Evolutionary conservation across 2,329 filamentous ascomycete species (phyloP).

Genomic region (Dactylellina cionopaga): DNA sequence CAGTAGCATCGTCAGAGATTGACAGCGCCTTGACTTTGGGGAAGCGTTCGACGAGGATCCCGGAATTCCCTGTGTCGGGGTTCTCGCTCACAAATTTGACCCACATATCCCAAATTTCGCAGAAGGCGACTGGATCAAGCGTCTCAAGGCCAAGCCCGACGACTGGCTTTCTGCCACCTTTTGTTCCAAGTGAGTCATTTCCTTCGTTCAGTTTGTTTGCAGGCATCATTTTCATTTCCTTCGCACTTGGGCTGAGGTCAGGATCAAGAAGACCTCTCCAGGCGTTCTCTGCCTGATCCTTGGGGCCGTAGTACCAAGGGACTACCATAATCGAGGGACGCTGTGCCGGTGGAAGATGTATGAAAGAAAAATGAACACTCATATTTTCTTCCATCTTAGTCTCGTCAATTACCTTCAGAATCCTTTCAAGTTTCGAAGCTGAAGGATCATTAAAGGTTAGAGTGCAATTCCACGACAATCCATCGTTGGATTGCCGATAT

Average conservation of each 20-base stretch:
- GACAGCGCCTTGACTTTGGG: conserved; percentile 22
- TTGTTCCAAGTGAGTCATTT: conserved; percentile 35
- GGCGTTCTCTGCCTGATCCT: conserved; percentile 51
- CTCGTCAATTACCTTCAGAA: conserved; percentile 55
- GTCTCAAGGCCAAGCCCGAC: conserved; percentile 31
- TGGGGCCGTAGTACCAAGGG: conserved; percentile 52
- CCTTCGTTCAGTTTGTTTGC: conserved; percentile 54
- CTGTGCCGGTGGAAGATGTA: conserved; percentile 54
- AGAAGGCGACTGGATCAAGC: conserved; percentile 21
- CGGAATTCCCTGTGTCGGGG: conserved; percentile 24
- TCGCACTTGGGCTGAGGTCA: conserved; percentile 54
- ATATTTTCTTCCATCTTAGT: conserved; percentile 53
- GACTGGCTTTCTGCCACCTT: conserved; percentile 27
- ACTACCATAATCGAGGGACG: conserved; percentile 52
- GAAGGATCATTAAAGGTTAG: conserved; percentile 57
- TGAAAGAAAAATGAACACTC: conserved; percentile 55
- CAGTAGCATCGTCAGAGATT: not conserved
- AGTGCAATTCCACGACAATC: conserved; percentile 55
- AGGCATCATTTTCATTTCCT: conserved; percentile 51
- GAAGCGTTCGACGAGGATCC: conserved; percentile 25
- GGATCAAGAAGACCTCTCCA: conserved; percentile 56
- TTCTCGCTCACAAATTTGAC: conserved; percentile 41
- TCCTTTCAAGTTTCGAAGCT: conserved; percentile 56
- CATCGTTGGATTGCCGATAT: conserved; percentile 55
- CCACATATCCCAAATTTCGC: conserved; percentile 31